Evolutionary conservation across 2,329 filamentous ascomycete genomes (phyloP).

Genomic region (Monilinia polystroma): DNA sequence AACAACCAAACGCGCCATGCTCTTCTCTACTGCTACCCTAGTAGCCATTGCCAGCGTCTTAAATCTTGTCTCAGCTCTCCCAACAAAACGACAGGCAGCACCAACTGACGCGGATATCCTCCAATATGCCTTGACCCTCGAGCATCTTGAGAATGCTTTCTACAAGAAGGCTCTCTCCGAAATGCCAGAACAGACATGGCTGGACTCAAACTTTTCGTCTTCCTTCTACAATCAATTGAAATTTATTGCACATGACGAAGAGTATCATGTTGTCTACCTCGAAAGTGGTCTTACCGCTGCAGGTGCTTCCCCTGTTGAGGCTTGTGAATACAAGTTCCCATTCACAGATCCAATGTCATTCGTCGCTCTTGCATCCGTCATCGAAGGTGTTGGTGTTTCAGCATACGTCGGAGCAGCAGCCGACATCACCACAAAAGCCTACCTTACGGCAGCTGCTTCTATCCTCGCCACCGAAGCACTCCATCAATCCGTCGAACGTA

Average conservation of each 20-base stretch:
- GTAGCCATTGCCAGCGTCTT: constrained; percentile 26
- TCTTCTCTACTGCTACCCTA: constrained; percentile 31
- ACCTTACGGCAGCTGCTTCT: constrained; percentile 61
- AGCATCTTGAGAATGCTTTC: constrained; percentile 62
- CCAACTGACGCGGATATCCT: constrained; percentile 42
- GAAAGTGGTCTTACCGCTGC: constrained; percentile 45
- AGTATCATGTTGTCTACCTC: constrained; percentile 58
- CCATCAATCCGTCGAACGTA: constrained; percentile 62
- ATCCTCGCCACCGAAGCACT: constrained; percentile 65
- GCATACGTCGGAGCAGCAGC: constrained; percentile 64
- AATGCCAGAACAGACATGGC: constrained; percentile 54
- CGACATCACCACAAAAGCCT: constrained; percentile 55
- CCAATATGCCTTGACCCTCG: constrained; percentile 52
- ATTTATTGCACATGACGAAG: constrained; percentile 57
- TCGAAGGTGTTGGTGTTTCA: constrained; percentile 58
- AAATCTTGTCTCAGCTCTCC: constrained; percentile 25
- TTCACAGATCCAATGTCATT: constrained; percentile 50
- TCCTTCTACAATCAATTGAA: constrained; percentile 58
- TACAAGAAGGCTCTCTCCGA: constrained; percentile 60
- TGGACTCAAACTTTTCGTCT: constrained; percentile 50
- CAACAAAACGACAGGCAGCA: constrained; percentile 32
- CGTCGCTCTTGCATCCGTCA: constrained; percentile 52
- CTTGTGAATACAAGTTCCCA: constrained; percentile 58
- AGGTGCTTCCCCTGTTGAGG: constrained; percentile 53
- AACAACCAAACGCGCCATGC: constrained; percentile 29